Conservation (phyloP, 768 basidiomycete genomes). For the Mycena belliarum region DNA sequence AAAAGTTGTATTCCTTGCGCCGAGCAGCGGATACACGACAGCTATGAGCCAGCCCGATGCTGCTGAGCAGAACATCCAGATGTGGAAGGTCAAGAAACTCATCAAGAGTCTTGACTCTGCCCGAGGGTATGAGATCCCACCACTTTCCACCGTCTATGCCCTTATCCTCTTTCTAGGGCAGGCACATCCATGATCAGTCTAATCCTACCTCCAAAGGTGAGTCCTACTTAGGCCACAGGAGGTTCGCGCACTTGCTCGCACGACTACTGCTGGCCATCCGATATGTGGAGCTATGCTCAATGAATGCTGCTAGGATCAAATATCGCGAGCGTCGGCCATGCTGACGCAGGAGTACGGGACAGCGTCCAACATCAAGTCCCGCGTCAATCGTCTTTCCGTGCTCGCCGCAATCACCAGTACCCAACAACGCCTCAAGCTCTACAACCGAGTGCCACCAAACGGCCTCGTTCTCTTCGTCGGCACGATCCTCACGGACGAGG, state of each 20-base stretch:
- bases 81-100: slow-evolving; percentile 99
- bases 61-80: slow-evolving; percentile 95
- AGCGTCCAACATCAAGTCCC: slow-evolving; percentile 99
- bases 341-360: slow-evolving; percentile 98
- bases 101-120: slow-evolving; percentile 97
- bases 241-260: neutral
- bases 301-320: slow-evolving; percentile 67
- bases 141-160: neutral
- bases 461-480: slow-evolving; percentile 98
- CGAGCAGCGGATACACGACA: slow-evolving; percentile 1
- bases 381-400: slow-evolving; percentile 96
- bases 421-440: slow-evolving; percentile 95
- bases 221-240: slow-evolving; percentile 25
- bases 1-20: slow-evolving; percentile 22
- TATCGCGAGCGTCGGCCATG: slow-evolving; percentile 92
- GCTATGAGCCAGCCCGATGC: slow-evolving; percentile 74
- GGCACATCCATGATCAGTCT: slow-evolving; percentile 99
- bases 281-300: slow-evolving; percentile 5
- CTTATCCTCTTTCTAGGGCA: slow-evolving; percentile 50
- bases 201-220: slow-evolving; percentile 91
- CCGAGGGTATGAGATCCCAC: slow-evolving; percentile 60
- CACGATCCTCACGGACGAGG: slow-evolving; percentile 96
- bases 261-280: neutral
- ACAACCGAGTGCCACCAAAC: slow-evolving; percentile 94
- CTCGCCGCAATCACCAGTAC: slow-evolving; percentile 98